A percentile compares a stretch with the other conserved stretches of the same genome.
Evolutionary conservation across 2,329 filamentous ascomycete species (phyloP).

Genomic region (Ceratocystis eucalypticola): DNA sequence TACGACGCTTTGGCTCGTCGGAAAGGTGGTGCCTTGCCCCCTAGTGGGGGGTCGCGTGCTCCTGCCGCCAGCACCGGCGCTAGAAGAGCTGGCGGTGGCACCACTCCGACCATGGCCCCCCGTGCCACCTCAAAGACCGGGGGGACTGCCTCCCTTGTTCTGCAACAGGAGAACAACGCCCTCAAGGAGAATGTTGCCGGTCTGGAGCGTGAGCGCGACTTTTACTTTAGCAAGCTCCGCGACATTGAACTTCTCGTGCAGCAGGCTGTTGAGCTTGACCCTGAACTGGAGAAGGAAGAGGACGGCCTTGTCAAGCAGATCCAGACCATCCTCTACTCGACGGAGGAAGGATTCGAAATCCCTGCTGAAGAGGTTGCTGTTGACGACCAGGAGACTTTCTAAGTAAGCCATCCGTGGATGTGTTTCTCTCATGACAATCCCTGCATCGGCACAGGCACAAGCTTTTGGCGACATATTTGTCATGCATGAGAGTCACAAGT

Average conservation of each 20-base stretch:
- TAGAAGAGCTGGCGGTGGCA: conserved; percentile 42
- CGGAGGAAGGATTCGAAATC: conserved; percentile 86
- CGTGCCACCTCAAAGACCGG: conserved; percentile 31
- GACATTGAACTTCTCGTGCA: conserved; percentile 95
- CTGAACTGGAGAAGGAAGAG: conserved; percentile 87
- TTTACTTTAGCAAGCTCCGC: conserved; percentile 97
- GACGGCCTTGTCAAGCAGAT: conserved; percentile 88
- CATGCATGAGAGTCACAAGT: background rate
- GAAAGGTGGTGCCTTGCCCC: conserved; percentile 57
- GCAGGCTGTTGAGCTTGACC: conserved; percentile 81
- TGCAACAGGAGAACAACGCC: conserved; percentile 73
- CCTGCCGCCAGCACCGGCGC: conserved; percentile 37
- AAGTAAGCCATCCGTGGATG: conserved; percentile 20
- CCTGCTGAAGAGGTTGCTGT: conserved; percentile 60
- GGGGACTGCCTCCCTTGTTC: conserved; percentile 44
- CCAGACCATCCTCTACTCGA: conserved; percentile 92
- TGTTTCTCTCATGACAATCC: background rate
- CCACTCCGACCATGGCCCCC: conserved; percentile 45
- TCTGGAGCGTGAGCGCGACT: conserved; percentile 90
- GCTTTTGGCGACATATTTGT: background rate
- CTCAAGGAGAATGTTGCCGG: conserved; percentile 93
- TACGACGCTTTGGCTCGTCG: conserved; percentile 82
- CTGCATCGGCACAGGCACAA: background rate
- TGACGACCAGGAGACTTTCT: conserved; percentile 73
- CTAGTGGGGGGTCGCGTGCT: conserved; percentile 35